These are phyloP conservation scores for Lentinula novae-zelandiae DNA, from an alignment of 1,284 basidiomycete genomes.

Conservation along the genomic window DNA sequence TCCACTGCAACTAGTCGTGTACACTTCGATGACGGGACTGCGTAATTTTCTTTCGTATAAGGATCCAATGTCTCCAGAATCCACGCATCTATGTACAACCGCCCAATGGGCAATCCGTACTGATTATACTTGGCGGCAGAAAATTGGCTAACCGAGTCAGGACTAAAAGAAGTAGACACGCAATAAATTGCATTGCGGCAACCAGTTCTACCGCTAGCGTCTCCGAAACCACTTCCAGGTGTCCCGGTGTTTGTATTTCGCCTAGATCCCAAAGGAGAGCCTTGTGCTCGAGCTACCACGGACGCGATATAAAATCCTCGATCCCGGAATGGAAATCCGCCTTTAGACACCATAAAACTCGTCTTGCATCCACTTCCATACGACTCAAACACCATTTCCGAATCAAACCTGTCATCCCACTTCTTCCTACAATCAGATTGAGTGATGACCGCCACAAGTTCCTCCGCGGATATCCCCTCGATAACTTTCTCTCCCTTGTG, in stretches of 20 bases:
- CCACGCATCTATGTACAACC: slow-evolving; percentile 92
- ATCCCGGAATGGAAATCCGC: slow-evolving; percentile 89
- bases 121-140: slow-evolving; percentile 76
- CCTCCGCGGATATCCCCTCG: slow-evolving; percentile 92
- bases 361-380: slow-evolving; percentile 79
- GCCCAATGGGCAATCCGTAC: slow-evolving; percentile 70
- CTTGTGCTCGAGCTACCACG: slow-evolving; percentile 62
- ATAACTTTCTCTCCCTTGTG: slow-evolving; percentile 91
- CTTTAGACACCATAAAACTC: slow-evolving; percentile 66
- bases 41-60: slow-evolving; percentile 91
- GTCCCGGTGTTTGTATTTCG: slow-evolving; percentile 27
- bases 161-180: slow-evolving; percentile 75
- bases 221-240: slow-evolving; percentile 21
- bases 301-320: slow-evolving; percentile 84
- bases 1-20: slow-evolving; percentile 88
- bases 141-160: slow-evolving; percentile 56
- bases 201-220: slow-evolving; percentile 12
- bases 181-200: slow-evolving; percentile 14
- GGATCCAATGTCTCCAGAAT: slow-evolving; percentile 96
- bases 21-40: slow-evolving; percentile 92
- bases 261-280: slow-evolving; percentile 32
- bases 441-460: slow-evolving; percentile 72
- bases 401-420: slow-evolving; percentile 86
- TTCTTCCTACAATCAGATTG: slow-evolving; percentile 71
- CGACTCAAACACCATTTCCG: slow-evolving; percentile 67